Percentiles rank a stretch among this genome's conserved stretches.
phyloP scores from a whole-genome alignment of 768 basidiomycete species.

The Rossbeevera mucosa region DNA sequence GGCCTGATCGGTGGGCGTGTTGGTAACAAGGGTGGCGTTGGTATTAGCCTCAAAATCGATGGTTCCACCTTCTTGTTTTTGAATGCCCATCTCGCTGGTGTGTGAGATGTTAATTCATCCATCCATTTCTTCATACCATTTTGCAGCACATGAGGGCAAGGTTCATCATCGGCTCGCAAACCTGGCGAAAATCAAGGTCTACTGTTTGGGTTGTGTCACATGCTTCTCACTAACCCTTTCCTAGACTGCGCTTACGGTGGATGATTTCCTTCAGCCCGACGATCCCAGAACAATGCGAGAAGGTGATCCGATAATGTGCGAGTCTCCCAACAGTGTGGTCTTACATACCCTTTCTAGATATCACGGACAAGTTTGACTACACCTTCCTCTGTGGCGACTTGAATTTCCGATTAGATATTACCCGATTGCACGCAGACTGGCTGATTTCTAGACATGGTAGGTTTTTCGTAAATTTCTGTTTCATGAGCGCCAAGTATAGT shows the following conservation, averaged over 20 bases:
- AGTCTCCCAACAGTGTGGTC: slow-evolving; percentile 3
- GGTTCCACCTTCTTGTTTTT: slow-evolving; percentile 84
- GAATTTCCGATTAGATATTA: slow-evolving; percentile 87
- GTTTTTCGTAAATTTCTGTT: slow-evolving; percentile 3
- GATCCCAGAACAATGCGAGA: slow-evolving; percentile 68
- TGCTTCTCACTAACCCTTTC: slow-evolving; percentile 2
- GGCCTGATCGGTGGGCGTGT: slow-evolving; percentile 88
- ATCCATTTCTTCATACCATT: background rate
- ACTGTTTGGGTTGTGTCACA: background rate
- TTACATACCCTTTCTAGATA: slow-evolving; percentile 37
- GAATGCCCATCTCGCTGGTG: slow-evolving; percentile 88
- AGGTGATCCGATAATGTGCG: slow-evolving; percentile 39
- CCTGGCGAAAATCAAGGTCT: slow-evolving; percentile 81
- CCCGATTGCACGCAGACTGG: slow-evolving; percentile 93
- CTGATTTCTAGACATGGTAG: slow-evolving; percentile 75
- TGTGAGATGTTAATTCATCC: slow-evolving; percentile 1
- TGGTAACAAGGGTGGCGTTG: slow-evolving; percentile 91
- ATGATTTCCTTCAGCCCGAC: slow-evolving; percentile 63
- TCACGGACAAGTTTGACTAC: slow-evolving; percentile 86
- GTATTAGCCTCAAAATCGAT: slow-evolving; percentile 80
- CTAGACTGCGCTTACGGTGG: slow-evolving; percentile 71
- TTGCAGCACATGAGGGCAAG: slow-evolving; percentile 69
- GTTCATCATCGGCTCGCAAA: slow-evolving; percentile 80
- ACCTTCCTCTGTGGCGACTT: slow-evolving; percentile 88
- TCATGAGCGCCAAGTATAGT: slow-evolving; percentile 5